Evolutionary conservation across 1,284 basidiomycete genomes (phyloP), one percentile per base, ranked within the genome.

Genomic region (Ustilago lituana): DNA sequence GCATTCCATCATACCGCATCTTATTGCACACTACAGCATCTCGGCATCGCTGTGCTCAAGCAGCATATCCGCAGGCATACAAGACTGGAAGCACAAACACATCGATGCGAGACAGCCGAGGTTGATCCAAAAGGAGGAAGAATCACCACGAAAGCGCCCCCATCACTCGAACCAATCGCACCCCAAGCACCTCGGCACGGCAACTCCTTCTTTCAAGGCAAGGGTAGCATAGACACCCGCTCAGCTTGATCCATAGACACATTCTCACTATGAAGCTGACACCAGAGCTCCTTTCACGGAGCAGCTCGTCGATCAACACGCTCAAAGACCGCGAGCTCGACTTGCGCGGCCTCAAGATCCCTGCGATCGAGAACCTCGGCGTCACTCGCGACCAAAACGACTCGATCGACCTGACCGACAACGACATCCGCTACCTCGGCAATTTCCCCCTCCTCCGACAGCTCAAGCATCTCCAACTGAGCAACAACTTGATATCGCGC

Each of bases 311-410:
- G 63, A 86, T 96, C 71, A 97, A 95, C 81, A 89, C 94, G 27
- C 84, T 94, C 56, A 94, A 93, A 84, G 94, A 99, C 83, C 88
- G 96, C 58, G 92, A 98, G 84, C 87, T 98, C 65, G 80, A 79
- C 48, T 41, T 71, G 32, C 61, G 73, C 35, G 74, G 74, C 19
- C 91, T 93, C 84, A 95, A 94, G 87, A 97, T 98, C 79, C 93
- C 94, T 40, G 89, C 92, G 49, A 98, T 99, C 82, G 96, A 99
- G 89, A 98, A 99, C 86, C 87, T 99, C 76, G 96, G 94, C 85
- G 93, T 97, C 79, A 96, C 92, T 83, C 92, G 92, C 89, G 91
- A 97, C 85, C 93, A 90, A 85, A 92, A 90, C 83, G 96, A 92
- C 87, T 87, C 90, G 65, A 91, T 99, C 82, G 95, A 98, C 86